phyloP scores from a whole-genome alignment of 2,329 filamentous ascomycete genomes.

The Aureobasidium uvarum region DNA sequence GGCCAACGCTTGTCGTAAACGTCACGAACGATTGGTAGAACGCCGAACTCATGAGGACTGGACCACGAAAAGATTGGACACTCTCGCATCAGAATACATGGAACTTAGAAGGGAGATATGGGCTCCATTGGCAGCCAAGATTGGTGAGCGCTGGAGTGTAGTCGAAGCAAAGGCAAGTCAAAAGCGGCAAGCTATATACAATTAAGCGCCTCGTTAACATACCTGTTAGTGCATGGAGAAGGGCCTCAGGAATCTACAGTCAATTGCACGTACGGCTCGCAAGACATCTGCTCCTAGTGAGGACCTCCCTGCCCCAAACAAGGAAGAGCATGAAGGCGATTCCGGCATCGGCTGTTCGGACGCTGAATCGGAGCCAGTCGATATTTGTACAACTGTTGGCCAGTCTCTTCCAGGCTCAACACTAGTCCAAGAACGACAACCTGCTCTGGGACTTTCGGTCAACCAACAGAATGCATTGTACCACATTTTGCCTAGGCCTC shows the following conservation, averaged over 20 bases:
- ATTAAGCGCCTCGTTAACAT: constrained; percentile 23
- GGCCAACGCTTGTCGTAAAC: constrained; percentile 82
- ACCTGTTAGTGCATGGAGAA: constrained; percentile 71
- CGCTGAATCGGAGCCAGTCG: constrained; percentile 42
- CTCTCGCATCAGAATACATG: constrained; percentile 75
- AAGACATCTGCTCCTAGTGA: constrained; percentile 58
- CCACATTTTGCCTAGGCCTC: constrained; percentile 27
- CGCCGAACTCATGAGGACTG: constrained; percentile 71
- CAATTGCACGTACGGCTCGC: constrained; percentile 63
- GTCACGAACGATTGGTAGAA: constrained; percentile 81
- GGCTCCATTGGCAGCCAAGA: constrained; percentile 65
- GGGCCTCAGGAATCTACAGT: constrained; percentile 76
- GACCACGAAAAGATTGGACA: constrained; percentile 72
- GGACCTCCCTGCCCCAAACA: constrained; percentile 38
- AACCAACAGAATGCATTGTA: constrained; percentile 3
- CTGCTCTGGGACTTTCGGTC: not conserved
- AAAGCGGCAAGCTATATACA: constrained; percentile 39
- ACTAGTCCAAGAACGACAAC: not conserved
- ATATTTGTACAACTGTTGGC: not conserved
- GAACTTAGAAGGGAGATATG: constrained; percentile 77
- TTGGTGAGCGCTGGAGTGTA: constrained; percentile 59
- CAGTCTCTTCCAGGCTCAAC: not conserved
- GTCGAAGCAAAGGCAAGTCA: constrained; percentile 78
- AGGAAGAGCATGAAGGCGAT: constrained; percentile 58
- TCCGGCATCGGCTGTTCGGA: constrained; percentile 63